phyloP scores from a whole-genome alignment of 441 rosid species.

The Flueggea neowawraea region DNA sequence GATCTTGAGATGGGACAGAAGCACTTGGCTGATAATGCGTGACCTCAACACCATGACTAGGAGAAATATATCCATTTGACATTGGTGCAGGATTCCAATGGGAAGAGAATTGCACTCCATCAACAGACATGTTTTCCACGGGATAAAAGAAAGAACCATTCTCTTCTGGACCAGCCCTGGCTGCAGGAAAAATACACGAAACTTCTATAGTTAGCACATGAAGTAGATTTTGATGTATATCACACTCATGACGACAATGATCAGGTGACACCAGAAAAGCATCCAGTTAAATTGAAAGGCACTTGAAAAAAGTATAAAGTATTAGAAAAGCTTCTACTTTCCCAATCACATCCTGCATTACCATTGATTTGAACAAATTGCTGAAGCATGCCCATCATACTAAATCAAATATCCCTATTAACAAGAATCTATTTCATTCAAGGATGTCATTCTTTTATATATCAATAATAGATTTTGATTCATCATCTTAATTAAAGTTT shows the following conservation, averaged over 20 bases:
- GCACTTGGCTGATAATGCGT: conserved; percentile 52
- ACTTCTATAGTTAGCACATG: conserved; percentile 2
- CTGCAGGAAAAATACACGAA: conserved; percentile 37
- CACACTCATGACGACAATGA: conserved; percentile 4
- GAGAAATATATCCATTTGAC: conserved; percentile 46
- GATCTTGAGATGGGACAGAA: conserved; percentile 52
- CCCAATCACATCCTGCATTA: conserved; percentile 5
- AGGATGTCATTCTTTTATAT: background rate
- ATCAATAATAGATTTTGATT: background rate
- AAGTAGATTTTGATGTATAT: background rate
- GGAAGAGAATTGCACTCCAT: conserved; percentile 53
- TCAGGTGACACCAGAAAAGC: background rate
- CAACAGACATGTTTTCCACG: conserved; percentile 45
- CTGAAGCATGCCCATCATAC: background rate
- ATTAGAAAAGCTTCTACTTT: background rate
- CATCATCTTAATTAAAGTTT: background rate
- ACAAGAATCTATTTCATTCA: background rate
- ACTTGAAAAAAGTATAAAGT: background rate
- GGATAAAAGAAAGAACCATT: conserved; percentile 53
- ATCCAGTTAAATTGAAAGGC: background rate
- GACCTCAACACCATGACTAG: conserved; percentile 46
- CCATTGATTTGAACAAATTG: background rate
- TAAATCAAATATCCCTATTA: background rate
- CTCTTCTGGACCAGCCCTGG: conserved; percentile 45
- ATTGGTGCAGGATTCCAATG: conserved; percentile 63